Base-by-base conservation (phyloP, 768 basidiomycete species). In the Termitomyces titanicus region DNA sequence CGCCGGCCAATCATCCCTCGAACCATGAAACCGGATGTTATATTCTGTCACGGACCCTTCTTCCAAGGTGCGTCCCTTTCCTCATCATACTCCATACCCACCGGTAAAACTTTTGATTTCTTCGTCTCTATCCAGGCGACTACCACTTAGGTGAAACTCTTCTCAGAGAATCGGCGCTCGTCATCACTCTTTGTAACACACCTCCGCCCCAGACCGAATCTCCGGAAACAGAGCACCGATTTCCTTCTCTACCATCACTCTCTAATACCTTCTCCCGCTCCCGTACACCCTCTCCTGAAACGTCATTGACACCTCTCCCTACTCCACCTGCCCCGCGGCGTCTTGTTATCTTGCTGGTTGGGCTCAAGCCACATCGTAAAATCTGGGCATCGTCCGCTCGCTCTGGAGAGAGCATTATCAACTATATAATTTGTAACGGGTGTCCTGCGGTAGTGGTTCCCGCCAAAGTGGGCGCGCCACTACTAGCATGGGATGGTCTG, bases 31-130 rank as follows among this genome's bases (percentile, higher is more conserved):
- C 84, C 86, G 25, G 85, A 87, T 66, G 70, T 86, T 9, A 68
- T 84, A 11, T 86, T 86, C 62, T 85, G 80, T 54, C 83, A 86
- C 64, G 81, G 81, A 3, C 85, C 84, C 8, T 86, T 86, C 70
- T 70, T 85, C 33, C 69, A 71, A 64, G 82, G 83, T 77, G 54
- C 18, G 35, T 43, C 18, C 15, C 60, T 45, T 47, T 34, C 31
- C 18, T 31, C 34, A 13, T 35, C 15, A 11, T 11, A 15, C 11
- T 13, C 25, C 38, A 27, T 51, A 11, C 15, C 18, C 25, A 24
- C 31, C 17, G 13, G 11, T 31, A 27, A 20, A 35, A 43, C 37
- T 49, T 46, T 47, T 40, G 15, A 31, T 24, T 44, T 18, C 35
- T 20, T 55, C 15, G 40, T n/a, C 35, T 18, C 47, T 37, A n/a